Evolutionary conservation across 2,329 filamentous ascomycete species (phyloP).

Genomic region (Ceratocystis colombiana): DNA sequence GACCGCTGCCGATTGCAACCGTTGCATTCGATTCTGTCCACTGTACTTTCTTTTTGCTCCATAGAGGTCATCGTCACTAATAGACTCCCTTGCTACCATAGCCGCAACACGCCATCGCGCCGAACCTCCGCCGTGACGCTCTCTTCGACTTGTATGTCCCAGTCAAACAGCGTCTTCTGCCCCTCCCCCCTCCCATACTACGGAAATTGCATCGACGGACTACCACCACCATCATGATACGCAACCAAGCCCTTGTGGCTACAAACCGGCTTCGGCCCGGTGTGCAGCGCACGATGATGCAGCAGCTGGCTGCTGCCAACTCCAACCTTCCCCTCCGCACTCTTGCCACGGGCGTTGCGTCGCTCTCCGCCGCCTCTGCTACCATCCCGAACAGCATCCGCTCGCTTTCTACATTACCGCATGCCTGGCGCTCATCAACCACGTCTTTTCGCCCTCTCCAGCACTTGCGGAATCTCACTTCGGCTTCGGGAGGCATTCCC

Average conservation of each 20-base stretch:
- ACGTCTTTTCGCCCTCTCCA: conserved; percentile 12
- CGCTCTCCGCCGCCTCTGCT: conserved; percentile 14
- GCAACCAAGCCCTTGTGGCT: conserved; percentile 24
- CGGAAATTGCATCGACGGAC: neutral
- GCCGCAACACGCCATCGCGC: neutral
- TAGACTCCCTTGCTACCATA: conserved; percentile 2
- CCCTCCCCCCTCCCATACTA: neutral
- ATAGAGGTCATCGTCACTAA: neutral
- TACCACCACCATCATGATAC: conserved; percentile 20
- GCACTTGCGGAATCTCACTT: conserved; percentile 25
- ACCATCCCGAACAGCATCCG: conserved; percentile 30
- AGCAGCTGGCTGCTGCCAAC: conserved; percentile 21
- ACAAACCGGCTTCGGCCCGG: conserved; percentile 22
- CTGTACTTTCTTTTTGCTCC: neutral
- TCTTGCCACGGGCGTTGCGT: conserved; percentile 14
- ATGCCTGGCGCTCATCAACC: conserved; percentile 8
- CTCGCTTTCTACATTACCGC: conserved; percentile 18
- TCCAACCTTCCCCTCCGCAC: conserved; percentile 19
- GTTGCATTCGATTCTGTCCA: neutral
- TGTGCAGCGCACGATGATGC: conserved; percentile 23
- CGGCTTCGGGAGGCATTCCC: conserved; percentile 41
- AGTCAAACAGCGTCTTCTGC: neutral
- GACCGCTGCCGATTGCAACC: neutral
- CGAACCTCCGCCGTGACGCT: neutral
- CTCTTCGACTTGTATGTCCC: neutral